phyloP scores from a whole-genome alignment of 768 basidiomycete genomes.

The Phylloporus scabripes region DNA sequence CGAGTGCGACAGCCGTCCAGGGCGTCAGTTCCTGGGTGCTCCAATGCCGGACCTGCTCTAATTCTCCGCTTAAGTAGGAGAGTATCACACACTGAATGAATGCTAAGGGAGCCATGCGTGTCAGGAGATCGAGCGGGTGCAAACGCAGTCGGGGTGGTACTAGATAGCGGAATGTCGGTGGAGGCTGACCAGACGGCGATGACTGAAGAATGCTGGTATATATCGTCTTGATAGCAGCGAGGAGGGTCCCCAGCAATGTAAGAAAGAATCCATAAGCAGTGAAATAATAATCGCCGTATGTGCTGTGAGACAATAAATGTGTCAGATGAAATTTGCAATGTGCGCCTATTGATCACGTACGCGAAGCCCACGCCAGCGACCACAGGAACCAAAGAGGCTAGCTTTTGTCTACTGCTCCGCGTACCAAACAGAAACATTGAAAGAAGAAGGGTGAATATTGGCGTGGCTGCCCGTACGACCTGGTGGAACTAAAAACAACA shows the following conservation, averaged over 20 bases:
- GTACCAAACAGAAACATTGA: constrained; percentile 63
- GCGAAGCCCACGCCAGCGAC: constrained; percentile 88
- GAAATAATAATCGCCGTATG: constrained; percentile 94
- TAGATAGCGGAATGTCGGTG: constrained; percentile 17
- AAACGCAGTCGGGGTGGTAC: constrained; percentile 37
- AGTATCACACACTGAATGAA: constrained; percentile 80
- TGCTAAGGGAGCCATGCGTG: constrained; percentile 88
- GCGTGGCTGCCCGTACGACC: constrained; percentile 89
- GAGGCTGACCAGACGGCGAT: constrained; percentile 21
- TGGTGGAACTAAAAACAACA: constrained; percentile 75
- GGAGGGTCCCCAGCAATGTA: constrained; percentile 83
- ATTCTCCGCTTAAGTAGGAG: constrained; percentile 77
- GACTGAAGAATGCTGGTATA: constrained; percentile 78
- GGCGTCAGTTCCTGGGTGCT: constrained; percentile 36
- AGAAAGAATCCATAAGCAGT: constrained; percentile 79
- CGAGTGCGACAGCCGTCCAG: constrained; percentile 47
- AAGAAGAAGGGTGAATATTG: constrained; percentile 84
- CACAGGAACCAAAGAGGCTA: constrained; percentile 77
- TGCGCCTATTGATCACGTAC: constrained; percentile 33
- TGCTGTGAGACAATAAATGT: constrained; percentile 43
- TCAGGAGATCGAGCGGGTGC: constrained; percentile 81
- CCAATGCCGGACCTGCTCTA: constrained; percentile 52
- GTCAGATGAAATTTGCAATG: not conserved
- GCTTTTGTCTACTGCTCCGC: constrained; percentile 53
- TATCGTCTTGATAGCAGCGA: constrained; percentile 93